Evolutionary conservation across 2,329 filamentous ascomycete species (phyloP), one percentile per base, ranked within the genome.

Genomic region (Talaromyces funiculosus): DNA sequence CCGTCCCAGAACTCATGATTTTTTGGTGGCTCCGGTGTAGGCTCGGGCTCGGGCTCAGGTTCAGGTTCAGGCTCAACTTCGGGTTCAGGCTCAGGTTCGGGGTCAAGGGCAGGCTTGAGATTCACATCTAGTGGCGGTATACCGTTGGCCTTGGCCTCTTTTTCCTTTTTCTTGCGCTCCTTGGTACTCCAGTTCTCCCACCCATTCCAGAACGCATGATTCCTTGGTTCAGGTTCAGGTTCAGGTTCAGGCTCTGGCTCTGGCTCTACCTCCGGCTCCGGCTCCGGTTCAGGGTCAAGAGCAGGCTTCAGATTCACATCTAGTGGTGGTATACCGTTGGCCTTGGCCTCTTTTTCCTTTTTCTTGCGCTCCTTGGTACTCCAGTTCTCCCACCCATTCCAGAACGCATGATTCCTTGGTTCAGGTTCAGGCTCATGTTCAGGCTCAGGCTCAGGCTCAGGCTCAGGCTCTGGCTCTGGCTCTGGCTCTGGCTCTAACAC

Each of bases 31-130:
- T 68, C 68, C 0, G 69, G 66, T 24, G 69, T 67, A 12, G 74
- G 71, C 56, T 70, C 70, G 2, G 68, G 67, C 31, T 70, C 66
- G 2, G 69, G 72, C 14, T 74, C 71, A 64, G 69, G 63, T 65
- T 71, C 70, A 0, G 66, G 65, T 12, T 67, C 66, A 1, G 66
- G 62, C 43, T 64, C 62, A 10, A 57, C 60, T 6, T 53, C 55
- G 10, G 16, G 56, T 10, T 64, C 61, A 14, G 54, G 57, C 2
- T 57, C 59, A 45, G 24, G 58, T 12, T 63, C 61, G 14, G 56
- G 59, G 22, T 29, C 59, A 24, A 70, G 51, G 22, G 49, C 49
- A 33, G 57, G 59, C 24, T 49, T 49, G 45, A 54, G 31, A 12
- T 59, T 61, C 33, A 67, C 67, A 14, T 55, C 43, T 18, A 40